phyloP scores from a whole-genome alignment of 495 filamentous ascomycete species.

The Aspergillus haitiensis region DNA sequence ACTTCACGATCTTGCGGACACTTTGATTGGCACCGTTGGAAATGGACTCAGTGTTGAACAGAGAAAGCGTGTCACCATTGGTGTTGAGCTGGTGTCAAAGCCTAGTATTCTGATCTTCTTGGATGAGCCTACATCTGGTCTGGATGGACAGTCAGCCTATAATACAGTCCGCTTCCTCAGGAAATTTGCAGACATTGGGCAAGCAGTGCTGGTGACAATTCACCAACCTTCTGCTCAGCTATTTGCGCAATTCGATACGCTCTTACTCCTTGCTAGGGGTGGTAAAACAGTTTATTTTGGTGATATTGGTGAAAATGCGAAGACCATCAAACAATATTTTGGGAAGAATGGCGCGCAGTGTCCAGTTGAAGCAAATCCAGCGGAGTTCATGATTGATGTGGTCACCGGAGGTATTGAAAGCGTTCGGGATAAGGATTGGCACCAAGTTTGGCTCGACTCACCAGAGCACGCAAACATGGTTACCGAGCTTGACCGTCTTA shows the following conservation, averaged over 20 bases:
- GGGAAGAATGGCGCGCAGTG: conserved; percentile 72
- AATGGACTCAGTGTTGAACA: conserved; percentile 59
- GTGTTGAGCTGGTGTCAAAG: conserved; percentile 65
- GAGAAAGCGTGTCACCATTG: conserved; percentile 64
- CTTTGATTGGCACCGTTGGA: conserved; percentile 53
- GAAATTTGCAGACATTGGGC: conserved; percentile 64
- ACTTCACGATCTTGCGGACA: conserved; percentile 54
- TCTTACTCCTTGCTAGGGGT: conserved; percentile 66
- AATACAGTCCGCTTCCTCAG: conserved; percentile 62
- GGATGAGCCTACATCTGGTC: conserved; percentile 74
- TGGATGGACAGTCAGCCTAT: conserved; percentile 64
- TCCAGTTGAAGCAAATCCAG: conserved; percentile 70
- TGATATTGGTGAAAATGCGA: conserved; percentile 53
- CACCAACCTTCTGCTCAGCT: conserved; percentile 73
- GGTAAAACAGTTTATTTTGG: conserved; percentile 76
- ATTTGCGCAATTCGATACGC: conserved; percentile 70
- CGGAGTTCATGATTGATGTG: conserved; percentile 91
- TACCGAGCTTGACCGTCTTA: conserved; percentile 57
- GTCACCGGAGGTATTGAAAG: conserved; percentile 46
- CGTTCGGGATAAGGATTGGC: conserved; percentile 53
- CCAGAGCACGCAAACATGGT: conserved; percentile 44
- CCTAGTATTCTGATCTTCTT: conserved; percentile 71
- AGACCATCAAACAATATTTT: conserved; percentile 67
- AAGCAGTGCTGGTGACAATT: conserved; percentile 72
- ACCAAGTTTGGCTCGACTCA: conserved; percentile 62